Evolutionary conservation across 805 yeast species (phyloP), one percentile per base, ranked within the genome.

Genomic region (Candida succiphila): DNA sequence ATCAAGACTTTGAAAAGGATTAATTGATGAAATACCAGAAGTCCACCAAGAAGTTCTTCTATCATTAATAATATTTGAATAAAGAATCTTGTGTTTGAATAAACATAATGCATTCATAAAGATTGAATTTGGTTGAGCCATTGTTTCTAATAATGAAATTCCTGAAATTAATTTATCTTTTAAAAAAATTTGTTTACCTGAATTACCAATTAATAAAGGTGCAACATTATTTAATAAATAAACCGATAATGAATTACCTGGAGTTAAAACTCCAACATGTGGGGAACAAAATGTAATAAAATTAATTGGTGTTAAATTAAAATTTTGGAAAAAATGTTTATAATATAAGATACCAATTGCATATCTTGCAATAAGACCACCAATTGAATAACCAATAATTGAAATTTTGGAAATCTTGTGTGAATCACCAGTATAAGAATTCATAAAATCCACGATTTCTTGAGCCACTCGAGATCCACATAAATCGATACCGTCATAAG

Each of bases 401-500:
- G 94, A 83, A 32, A 89, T 65, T 45, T 77, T 74, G n/a, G 65
- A 61, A 9, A 85, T 84, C n/a, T 51, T 54, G 12, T 50, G 46
- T 9, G 14, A 43, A 28, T 25, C 38, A n/a, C 23, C 5, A 23
- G 31, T 38, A 17, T 45, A 50, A 5, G 30, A 25, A 23, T 37
- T 43, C 15, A 72, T 57, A 44, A 64, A 63, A 1, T 39, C 43
- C 15, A 60, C 51, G 31, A 86, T 75, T 54, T 86, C 95, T 34
- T 68, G 68, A 1, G 81, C 75, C 7, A 83, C 79, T 17, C 94
- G 61, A 32, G 75, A 63, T 2, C 94, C 95, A 48, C 92, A 84
- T 19, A 84, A 75, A 43, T 85, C 94, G 17, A 85, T 75, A 2
- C 95, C 95, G 49, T 86, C 95, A 45, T 84, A 78, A 3, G 95